phyloP scores from a whole-genome alignment of 352 stramenopile species.

The Elongisporangium anandrum region DNA sequence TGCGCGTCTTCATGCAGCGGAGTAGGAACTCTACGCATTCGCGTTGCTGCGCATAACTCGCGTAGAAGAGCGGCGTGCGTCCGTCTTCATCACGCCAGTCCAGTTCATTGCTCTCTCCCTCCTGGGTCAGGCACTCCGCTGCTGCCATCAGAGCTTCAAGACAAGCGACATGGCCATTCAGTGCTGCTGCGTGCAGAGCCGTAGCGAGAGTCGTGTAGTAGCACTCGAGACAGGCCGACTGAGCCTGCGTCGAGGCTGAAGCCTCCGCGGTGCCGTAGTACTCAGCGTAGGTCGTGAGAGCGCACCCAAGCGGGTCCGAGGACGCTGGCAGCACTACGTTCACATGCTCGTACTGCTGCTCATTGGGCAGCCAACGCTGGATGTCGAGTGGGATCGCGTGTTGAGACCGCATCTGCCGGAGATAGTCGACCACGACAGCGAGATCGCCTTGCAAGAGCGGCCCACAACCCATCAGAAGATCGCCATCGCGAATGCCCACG shows the following conservation, averaged over 20 bases:
- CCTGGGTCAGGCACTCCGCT: neutral
- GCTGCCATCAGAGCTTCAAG: constrained; percentile 32
- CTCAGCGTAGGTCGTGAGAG: constrained; percentile 44
- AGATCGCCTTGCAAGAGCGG: constrained; percentile 9
- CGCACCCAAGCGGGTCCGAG: constrained; percentile 28
- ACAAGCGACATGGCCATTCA: constrained; percentile 47
- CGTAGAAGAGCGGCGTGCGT: constrained; percentile 67
- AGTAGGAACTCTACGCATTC: constrained; percentile 45
- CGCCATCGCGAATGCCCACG: constrained; percentile 33
- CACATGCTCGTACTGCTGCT: constrained; percentile 39
- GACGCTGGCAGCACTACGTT: constrained; percentile 12
- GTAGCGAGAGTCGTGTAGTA: constrained; percentile 52
- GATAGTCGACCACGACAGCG: constrained; percentile 10
- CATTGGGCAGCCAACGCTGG: constrained; percentile 38
- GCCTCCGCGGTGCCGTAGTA: constrained; percentile 27
- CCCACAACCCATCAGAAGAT: constrained; percentile 41
- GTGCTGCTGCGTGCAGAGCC: constrained; percentile 47
- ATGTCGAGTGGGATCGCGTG: constrained; percentile 24
- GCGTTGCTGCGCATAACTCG: constrained; percentile 54
- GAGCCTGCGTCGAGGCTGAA: neutral
- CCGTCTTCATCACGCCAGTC: constrained; percentile 62
- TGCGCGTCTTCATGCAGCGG: constrained; percentile 1
- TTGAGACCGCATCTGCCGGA: constrained; percentile 5
- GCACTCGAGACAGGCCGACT: constrained; percentile 42
- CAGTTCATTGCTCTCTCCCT: constrained; percentile 18